Conservation (phyloP, 306 rosid species). For the Prunus dulcis region DNA sequence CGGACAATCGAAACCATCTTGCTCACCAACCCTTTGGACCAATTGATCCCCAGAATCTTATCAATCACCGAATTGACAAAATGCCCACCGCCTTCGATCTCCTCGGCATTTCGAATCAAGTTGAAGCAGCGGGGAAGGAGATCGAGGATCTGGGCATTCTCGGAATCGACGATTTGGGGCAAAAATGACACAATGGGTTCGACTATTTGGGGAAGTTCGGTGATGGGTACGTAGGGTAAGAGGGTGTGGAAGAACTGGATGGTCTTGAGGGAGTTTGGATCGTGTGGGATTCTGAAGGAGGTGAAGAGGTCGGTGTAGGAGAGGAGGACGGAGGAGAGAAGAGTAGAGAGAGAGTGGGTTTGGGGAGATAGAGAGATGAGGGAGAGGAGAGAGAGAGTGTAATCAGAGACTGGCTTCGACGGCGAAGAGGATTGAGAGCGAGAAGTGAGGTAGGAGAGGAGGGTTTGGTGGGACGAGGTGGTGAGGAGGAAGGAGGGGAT, state of each 20-base stretch:
- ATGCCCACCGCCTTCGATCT: conserved; percentile 1
- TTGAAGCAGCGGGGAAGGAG: conserved; percentile 30
- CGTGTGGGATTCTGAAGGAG: conserved; percentile 29
- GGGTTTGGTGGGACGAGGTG: conserved; percentile 25
- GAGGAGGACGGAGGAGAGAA: conserved; percentile 33
- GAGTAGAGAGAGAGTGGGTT: conserved; percentile 28
- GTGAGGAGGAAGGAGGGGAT: conserved; percentile 32
- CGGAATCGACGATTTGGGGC: conserved; percentile 24
- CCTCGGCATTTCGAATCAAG: conserved; percentile 12
- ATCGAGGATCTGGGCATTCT: conserved; percentile 36
- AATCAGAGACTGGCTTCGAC: conserved; percentile 32
- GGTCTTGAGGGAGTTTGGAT: conserved; percentile 36
- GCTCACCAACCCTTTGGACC: conserved; percentile 37
- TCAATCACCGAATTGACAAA: conserved; percentile 12
- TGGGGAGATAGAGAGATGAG: conserved; percentile 37
- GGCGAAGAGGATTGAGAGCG: conserved; percentile 29
- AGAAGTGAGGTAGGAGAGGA: conserved; percentile 29
- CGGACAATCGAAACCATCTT: conserved; percentile 35
- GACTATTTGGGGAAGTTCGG: conserved; percentile 6
- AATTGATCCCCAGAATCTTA: conserved; percentile 20
- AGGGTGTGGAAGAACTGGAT: conserved; percentile 29
- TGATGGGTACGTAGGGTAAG: conserved; percentile 9
- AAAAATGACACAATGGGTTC: conserved; percentile 24
- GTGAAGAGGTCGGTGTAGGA: conserved; percentile 31
- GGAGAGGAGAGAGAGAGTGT: conserved; percentile 34